phyloP scores from a whole-genome alignment of 148 eudicot genomes.

The Cornus kousa region DNA sequence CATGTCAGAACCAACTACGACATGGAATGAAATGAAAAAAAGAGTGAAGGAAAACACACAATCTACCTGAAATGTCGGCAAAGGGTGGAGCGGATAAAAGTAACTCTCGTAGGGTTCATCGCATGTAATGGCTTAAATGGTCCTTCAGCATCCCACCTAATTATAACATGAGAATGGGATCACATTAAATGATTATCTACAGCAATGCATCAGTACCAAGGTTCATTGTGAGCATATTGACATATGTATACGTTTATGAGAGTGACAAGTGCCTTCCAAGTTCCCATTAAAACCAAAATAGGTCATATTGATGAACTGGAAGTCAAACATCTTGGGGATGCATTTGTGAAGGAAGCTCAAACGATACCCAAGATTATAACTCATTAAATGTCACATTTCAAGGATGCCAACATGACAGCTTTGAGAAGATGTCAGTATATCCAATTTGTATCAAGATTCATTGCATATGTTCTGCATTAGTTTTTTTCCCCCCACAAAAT shows the following conservation, averaged over 20 bases:
- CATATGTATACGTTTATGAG: neutral
- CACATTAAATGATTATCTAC: neutral
- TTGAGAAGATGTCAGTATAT: neutral
- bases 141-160: constrained; percentile 97
- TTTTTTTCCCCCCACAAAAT: neutral
- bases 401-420: neutral
- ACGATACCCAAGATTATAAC: neutral
- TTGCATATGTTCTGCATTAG: neutral
- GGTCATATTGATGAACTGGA: neutral
- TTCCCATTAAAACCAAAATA: neutral
- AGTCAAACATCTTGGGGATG: neutral
- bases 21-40: neutral
- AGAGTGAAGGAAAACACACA: neutral
- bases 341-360: too few relatives aligned
- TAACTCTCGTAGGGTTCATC: constrained; percentile 89
- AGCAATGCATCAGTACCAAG: neutral
- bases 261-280: neutral
- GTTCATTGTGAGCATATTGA: neutral
- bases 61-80: constrained; percentile 82
- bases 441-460: neutral
- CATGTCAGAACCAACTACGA: neutral
- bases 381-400: neutral
- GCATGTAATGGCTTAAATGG: constrained; percentile 91
- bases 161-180: constrained; percentile 10
- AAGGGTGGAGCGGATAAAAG: constrained; percentile 80